Percentiles rank a stretch among this genome's conserved stretches.
These are phyloP conservation scores for Cystofilobasidium capitatum DNA, from an alignment of 768 basidiomycete species.

Conservation along the genomic window DNA sequence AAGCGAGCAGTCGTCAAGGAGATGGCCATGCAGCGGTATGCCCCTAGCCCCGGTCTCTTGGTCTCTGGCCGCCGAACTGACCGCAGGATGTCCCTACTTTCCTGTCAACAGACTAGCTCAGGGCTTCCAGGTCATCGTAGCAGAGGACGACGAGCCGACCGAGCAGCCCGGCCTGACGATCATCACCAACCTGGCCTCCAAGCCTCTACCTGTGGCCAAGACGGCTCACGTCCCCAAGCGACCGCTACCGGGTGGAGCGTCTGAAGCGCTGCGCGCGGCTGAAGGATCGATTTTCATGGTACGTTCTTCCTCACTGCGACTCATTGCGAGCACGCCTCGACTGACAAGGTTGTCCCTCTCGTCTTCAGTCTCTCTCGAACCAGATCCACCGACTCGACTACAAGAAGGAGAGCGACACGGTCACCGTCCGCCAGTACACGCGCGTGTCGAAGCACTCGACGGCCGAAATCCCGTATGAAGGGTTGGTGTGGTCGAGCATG, in stretches of 20 bases:
- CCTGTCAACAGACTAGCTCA: slow-evolving; percentile 16
- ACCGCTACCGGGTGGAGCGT: slow-evolving; percentile 25
- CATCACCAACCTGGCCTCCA: background rate
- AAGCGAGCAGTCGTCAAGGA: slow-evolving; percentile 22
- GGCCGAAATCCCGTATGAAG: slow-evolving; percentile 63
- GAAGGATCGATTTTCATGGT: slow-evolving; percentile 20
- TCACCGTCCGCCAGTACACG: slow-evolving; percentile 78
- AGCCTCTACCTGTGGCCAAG: background rate
- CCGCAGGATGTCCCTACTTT: no score
- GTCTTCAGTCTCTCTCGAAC: slow-evolving; percentile 43
- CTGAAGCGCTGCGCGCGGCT: slow-evolving; percentile 18
- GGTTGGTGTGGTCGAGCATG: slow-evolving; percentile 86
- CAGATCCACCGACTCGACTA: slow-evolving; percentile 90
- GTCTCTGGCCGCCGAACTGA: background rate
- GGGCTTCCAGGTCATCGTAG: slow-evolving; percentile 26
- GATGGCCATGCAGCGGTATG: slow-evolving; percentile 19
- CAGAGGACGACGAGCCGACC: background rate
- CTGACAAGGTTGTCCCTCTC: background rate
- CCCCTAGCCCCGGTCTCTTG: background rate
- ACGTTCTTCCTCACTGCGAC: background rate
- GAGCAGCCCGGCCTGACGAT: background rate
- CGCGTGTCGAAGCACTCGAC: slow-evolving; percentile 49
- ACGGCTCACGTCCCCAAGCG: background rate
- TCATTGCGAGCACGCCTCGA: background rate
- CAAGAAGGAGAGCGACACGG: slow-evolving; percentile 57